Evolutionary conservation across 2,329 filamentous ascomycete genomes (phyloP).

Genomic region (Apiospora pterosperma): DNA sequence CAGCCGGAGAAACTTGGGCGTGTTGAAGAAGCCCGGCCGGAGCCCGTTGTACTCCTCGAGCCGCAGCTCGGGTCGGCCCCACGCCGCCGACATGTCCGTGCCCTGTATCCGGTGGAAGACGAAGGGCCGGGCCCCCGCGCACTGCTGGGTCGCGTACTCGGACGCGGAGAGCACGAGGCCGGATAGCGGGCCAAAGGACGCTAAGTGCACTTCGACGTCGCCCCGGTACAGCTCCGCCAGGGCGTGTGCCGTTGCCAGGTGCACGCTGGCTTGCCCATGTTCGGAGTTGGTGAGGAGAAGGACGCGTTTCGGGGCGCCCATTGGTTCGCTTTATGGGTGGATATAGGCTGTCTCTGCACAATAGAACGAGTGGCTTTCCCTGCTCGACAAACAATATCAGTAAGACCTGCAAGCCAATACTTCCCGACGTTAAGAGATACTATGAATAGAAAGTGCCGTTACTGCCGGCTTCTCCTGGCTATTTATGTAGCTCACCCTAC

Average conservation of each 20-base stretch:
- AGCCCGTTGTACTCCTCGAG: constrained; percentile 21
- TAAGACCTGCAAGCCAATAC: neutral
- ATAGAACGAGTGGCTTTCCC: neutral
- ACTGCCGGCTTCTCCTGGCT: neutral
- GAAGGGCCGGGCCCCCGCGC: constrained; percentile 5
- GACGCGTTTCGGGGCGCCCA: neutral
- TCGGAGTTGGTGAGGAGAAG: constrained; percentile 7
- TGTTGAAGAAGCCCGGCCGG: constrained; percentile 27
- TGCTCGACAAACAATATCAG: neutral
- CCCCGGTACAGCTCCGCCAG: neutral
- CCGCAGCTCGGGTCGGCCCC: constrained; percentile 15
- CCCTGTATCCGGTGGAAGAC: constrained; percentile 25
- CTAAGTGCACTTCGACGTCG: neutral
- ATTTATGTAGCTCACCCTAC: neutral
- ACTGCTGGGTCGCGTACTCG: constrained; percentile 6
- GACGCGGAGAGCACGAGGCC: constrained; percentile 23
- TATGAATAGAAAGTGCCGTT: neutral
- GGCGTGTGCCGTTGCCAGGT: neutral
- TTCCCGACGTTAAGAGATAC: neutral
- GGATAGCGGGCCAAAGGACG: constrained; percentile 19
- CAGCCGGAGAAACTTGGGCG: constrained; percentile 23
- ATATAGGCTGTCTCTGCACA: neutral
- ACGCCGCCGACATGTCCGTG: constrained; percentile 6
- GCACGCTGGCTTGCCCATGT: neutral
- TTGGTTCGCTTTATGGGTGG: neutral